These are phyloP conservation scores for Aplosporella prunicola DNA, from an alignment of 2,329 filamentous ascomycete genomes.

Conservation along the genomic window DNA sequence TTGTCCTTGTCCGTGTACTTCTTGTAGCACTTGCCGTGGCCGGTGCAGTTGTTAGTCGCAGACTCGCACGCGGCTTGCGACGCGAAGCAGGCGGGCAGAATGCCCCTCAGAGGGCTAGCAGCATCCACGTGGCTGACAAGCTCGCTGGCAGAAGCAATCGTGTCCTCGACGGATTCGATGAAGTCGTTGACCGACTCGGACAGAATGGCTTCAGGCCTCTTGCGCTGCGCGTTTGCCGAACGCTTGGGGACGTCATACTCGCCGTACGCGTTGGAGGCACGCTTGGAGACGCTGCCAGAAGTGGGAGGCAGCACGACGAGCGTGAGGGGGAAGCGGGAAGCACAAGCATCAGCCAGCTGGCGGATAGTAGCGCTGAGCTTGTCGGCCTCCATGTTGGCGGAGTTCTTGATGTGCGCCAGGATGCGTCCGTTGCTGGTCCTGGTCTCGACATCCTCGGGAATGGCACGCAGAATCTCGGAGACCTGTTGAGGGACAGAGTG, in stretches of 20 bases:
- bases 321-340: slow-evolving; percentile 19
- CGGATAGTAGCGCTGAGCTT: slow-evolving; percentile 4
- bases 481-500: slow-evolving; percentile 1
- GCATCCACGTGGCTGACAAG: slow-evolving; percentile 15
- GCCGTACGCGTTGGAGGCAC: slow-evolving; percentile 25
- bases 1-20: slow-evolving; percentile 48
- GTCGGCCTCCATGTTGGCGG: slow-evolving; percentile 2
- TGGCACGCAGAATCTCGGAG: not conserved
- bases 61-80: slow-evolving; percentile 58
- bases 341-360: slow-evolving; percentile 7
- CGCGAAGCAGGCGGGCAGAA: slow-evolving; percentile 66
- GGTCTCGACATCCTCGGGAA: slow-evolving; percentile 5
- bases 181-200: slow-evolving; percentile 7
- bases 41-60: slow-evolving; percentile 68
- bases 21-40: slow-evolving; percentile 67
- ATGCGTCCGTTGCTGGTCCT: slow-evolving; percentile 4
- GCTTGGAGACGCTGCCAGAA: slow-evolving; percentile 22
- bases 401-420: slow-evolving; percentile 3
- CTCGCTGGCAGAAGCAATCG: slow-evolving; percentile 19
- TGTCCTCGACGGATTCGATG: slow-evolving; percentile 16
- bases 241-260: slow-evolving; percentile 17
- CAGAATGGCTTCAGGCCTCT: slow-evolving; percentile 5
- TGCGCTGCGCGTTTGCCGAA: slow-evolving; percentile 1
- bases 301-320: slow-evolving; percentile 29
- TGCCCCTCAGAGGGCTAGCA: slow-evolving; percentile 33